Conservation (phyloP, 352 stramenopile genomes). For the Globisporangium orthogonon region DNA sequence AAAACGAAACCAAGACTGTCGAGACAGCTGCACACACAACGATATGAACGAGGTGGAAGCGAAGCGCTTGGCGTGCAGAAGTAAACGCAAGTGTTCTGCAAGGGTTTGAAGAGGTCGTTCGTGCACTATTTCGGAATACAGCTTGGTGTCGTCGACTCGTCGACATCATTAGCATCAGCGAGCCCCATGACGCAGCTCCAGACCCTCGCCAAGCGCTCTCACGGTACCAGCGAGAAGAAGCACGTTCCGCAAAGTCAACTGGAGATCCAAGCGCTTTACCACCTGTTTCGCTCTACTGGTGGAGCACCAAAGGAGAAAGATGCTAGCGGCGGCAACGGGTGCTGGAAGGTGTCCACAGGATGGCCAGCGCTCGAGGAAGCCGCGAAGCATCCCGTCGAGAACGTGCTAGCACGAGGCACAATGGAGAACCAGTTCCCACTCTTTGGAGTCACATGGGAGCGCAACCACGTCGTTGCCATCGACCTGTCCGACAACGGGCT, state of each 20-base stretch:
- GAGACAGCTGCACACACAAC: constrained; percentile 1
- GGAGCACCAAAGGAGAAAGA: constrained; percentile 4
- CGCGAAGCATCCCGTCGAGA: constrained; percentile 15
- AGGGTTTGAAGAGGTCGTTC: no score
- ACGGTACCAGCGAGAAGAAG: constrained; percentile 9
- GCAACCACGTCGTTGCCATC: constrained; percentile 52
- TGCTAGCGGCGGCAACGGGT: constrained; percentile 3
- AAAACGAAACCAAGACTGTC: constrained; percentile 6
- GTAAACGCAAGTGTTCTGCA: no score
- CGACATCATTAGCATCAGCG: no score
- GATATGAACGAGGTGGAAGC: constrained; percentile 1
- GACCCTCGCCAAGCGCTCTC: neutral
- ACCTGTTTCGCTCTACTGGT: constrained; percentile 35
- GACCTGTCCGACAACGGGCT: constrained; percentile 49
- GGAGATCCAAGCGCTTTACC: constrained; percentile 38
- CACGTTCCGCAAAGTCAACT: constrained; percentile 28
- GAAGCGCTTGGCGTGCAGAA: neutral
- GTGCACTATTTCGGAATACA: no score
- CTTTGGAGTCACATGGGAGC: constrained; percentile 43
- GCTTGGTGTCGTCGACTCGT: no score
- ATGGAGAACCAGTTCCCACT: constrained; percentile 34
- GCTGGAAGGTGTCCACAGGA: constrained; percentile 31
- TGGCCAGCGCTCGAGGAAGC: constrained; percentile 25
- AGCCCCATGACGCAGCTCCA: neutral
- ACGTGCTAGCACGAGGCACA: constrained; percentile 16